Evolutionary conservation across 345 rosid species (phyloP).

Genomic region (Dipteronia dyeriana): DNA sequence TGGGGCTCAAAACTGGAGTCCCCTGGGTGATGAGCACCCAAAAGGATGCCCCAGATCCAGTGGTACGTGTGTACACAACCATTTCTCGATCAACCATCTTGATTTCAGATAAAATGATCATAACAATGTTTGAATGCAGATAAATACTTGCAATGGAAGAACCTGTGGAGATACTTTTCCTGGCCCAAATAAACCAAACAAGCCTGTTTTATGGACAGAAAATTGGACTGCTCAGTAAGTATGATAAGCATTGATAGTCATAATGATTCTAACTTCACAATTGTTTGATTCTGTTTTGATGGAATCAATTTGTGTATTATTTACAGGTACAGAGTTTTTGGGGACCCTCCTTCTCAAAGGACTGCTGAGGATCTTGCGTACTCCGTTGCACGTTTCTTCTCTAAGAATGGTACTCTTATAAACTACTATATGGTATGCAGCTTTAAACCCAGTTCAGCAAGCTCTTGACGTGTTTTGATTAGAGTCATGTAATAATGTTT

Average conservation of each 20-base stretch:
- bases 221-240: constrained; percentile 62
- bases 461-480: background rate
- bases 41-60: constrained; percentile 47
- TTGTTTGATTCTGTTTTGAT: background rate
- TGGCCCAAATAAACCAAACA: constrained; percentile 45
- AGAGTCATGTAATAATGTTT: background rate
- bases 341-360: constrained; percentile 57
- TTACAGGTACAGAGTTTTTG: constrained; percentile 52
- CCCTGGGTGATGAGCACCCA: constrained; percentile 67
- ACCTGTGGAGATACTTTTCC: constrained; percentile 59
- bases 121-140: constrained; percentile 25
- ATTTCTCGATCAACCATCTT: background rate
- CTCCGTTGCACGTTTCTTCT: constrained; percentile 51
- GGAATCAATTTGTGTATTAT: background rate
- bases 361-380: constrained; percentile 45
- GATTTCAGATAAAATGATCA: background rate
- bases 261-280: too few species aligned
- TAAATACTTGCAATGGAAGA: constrained; percentile 58
- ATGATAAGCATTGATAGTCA: background rate
- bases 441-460: background rate
- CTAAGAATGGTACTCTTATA: constrained; percentile 48
- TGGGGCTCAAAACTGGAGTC: constrained; percentile 38
- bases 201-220: constrained; percentile 55
- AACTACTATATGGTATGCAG: constrained; percentile 56
- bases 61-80: constrained; percentile 34